Evolutionary conservation across 306 rosid species (phyloP), one percentile per base, ranked within the genome.

Genomic region (Pachyrhizus erosus): DNA sequence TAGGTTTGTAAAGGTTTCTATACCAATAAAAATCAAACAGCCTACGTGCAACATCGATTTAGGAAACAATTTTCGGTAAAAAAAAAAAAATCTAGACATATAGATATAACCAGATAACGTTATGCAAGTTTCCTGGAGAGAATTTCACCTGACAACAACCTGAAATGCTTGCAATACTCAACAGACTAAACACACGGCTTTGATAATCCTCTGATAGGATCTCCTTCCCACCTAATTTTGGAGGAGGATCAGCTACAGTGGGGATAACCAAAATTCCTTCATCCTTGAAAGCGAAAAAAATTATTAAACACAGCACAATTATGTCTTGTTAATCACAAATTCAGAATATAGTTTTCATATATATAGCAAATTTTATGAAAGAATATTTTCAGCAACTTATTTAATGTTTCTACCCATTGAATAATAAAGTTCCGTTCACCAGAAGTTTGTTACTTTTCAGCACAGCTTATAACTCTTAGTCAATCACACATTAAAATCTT

Each of bases 231-330:
- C 99, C 99, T 85, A 94, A 77, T 86, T 94, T 96, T 57, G 99
- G 91, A 83, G 97, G 99, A 88, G 97, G 91, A 85, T 91, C 97
- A 12, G 92, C 95, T 52, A 88, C 87, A 12, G 99, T 91, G 45
- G 99, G 99, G 71, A 96, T 91, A 82, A 93, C 95, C 86, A 96
- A 86, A 90, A 96, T 78, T 80, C 97, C 98, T 83, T 96, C 99
- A 82, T 96, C 99, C 99, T 96, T 75, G 58, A 78, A 70, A 48
- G 54, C 26, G 45, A 2, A 23, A 52, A 78, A 80, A 5, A 42
- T 34, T 66, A 80, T 73, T 33, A 69, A 61, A 74, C 27, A 75
- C 51, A 26, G 61, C 62, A 61, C 40, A 51, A 49, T 40, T 42
- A 40, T 39, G 68, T 52, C 76, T 52, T 31, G 23, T 18, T 39